phyloP scores from a whole-genome alignment of 768 basidiomycete species.

The Kockovaella imperatae region DNA sequence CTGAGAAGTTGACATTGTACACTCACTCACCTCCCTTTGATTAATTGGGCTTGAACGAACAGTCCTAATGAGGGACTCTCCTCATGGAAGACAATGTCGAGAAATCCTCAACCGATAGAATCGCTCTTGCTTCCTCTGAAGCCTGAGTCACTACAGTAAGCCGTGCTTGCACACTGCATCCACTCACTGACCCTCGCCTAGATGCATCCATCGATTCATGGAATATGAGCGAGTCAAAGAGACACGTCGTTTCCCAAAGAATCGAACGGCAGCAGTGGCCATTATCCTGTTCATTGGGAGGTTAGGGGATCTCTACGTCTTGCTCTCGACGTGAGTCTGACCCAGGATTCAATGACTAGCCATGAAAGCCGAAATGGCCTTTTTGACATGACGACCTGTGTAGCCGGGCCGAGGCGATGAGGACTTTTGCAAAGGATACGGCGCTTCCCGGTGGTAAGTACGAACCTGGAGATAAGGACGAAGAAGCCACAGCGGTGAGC shows the following conservation, averaged over 20 bases:
- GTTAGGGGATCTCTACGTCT: constrained; percentile 72
- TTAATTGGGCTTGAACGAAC: too few species aligned
- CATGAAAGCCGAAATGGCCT: not conserved
- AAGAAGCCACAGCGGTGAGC: constrained; percentile 75
- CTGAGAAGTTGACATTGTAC: too few species aligned
- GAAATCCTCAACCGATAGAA: constrained; percentile 5
- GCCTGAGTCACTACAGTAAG: constrained; percentile 8
- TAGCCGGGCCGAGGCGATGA: constrained; percentile 66
- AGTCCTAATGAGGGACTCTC: not conserved
- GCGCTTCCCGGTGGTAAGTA: constrained; percentile 78
- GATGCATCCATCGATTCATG: constrained; percentile 21
- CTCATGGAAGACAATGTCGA: not conserved
- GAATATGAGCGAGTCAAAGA: constrained; percentile 2
- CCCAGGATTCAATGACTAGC: too few species aligned
- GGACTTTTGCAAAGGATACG: constrained; percentile 78
- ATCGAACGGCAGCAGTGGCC: constrained; percentile 21
- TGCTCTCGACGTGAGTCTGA: constrained; percentile 50
- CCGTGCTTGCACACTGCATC: not conserved
- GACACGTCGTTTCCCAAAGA: constrained; percentile 8
- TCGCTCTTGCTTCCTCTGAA: constrained; percentile 7
- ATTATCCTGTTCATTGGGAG: constrained; percentile 65
- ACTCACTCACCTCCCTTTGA: too few species aligned
- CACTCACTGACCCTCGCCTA: not conserved
- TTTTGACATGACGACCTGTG: not conserved
- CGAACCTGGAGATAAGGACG: constrained; percentile 58